Conservation (phyloP, 306 rosid species). For the Sicyos edulis region DNA sequence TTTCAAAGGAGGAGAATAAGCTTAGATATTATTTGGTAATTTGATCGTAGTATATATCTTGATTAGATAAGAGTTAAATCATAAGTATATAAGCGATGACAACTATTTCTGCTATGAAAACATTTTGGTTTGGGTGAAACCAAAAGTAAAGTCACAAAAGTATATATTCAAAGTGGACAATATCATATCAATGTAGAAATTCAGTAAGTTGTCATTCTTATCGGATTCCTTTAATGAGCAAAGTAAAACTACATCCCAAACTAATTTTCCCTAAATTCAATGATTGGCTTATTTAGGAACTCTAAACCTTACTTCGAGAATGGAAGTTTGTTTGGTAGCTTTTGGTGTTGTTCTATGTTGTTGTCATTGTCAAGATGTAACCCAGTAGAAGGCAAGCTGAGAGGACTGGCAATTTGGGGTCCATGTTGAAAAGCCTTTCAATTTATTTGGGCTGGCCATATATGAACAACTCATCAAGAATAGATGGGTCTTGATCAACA, state of each 20-base stretch:
- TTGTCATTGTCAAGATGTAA: neutral
- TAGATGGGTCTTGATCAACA: neutral
- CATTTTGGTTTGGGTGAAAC: no score
- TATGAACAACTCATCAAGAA: neutral
- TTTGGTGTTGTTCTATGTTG: constrained; percentile 4
- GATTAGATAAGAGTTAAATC: no score
- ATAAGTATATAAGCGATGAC: no score
- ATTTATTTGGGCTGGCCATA: neutral
- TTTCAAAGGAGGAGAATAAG: neutral
- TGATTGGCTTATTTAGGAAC: neutral
- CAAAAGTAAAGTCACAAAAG: no score
- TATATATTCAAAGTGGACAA: no score
- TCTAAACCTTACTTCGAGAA: neutral
- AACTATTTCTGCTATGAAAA: no score
- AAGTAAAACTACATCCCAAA: no score
- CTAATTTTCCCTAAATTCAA: neutral
- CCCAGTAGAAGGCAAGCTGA: neutral
- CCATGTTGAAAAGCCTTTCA: neutral
- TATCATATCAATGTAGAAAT: no score
- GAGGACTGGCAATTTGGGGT: constrained; percentile 11
- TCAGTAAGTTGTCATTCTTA: no score
- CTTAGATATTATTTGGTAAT: neutral
- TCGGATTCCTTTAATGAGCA: no score
- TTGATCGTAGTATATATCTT: neutral
- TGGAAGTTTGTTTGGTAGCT: constrained; percentile 11